Percentiles rank a stretch among this genome's conserved stretches.
Conservation (phyloP, 768 basidiomycete species). For the Boletus vermiculosoides region DNA sequence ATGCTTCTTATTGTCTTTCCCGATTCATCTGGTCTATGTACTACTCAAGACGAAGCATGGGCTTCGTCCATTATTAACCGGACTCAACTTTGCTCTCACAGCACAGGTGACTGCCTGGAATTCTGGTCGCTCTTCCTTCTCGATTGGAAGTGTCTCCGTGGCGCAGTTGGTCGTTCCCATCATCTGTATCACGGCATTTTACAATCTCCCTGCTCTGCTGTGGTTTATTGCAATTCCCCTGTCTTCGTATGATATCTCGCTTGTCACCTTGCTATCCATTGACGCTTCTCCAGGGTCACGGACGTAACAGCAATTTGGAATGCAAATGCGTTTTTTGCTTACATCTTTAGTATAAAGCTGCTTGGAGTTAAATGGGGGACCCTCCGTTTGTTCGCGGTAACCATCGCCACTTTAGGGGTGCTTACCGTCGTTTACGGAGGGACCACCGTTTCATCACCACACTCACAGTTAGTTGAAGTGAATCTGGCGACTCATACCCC, state of each 20-base stretch:
- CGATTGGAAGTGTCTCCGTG: slow-evolving; percentile 24
- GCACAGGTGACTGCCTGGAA: slow-evolving; percentile 19
- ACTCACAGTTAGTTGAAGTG: slow-evolving; percentile 13
- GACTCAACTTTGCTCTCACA: slow-evolving; percentile 51
- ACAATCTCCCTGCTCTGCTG: slow-evolving; percentile 63
- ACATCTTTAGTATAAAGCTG: slow-evolving; percentile 76
- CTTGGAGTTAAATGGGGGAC: slow-evolving; percentile 63
- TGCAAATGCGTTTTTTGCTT: slow-evolving; percentile 88
- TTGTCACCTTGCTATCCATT: slow-evolving; percentile 1
- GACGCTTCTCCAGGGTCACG: slow-evolving; percentile 52
- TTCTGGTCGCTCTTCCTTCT: slow-evolving; percentile 1
- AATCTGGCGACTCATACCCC: slow-evolving; percentile 28
- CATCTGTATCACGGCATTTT: slow-evolving; percentile 37
- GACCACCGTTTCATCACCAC: slow-evolving; percentile 32
- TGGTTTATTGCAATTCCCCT: slow-evolving; percentile 76
- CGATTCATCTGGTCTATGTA: slow-evolving; percentile 75
- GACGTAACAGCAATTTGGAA: slow-evolving; percentile 91
- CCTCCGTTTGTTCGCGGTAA: slow-evolving; percentile 66
- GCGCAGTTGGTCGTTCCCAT: slow-evolving; percentile 36
- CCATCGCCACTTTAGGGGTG: slow-evolving; percentile 79
- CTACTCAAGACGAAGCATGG: slow-evolving; percentile 47
- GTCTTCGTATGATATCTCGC: slow-evolving; percentile 55
- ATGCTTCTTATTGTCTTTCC: slow-evolving; percentile 73
- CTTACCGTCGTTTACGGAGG: slow-evolving; percentile 83
- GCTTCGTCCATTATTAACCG: slow-evolving; percentile 46